A percentile compares a stretch with the other conserved stretches of the same genome.
Evolutionary conservation across 2,329 filamentous ascomycete genomes (phyloP).

Genomic region (Verruconis gallopava): DNA sequence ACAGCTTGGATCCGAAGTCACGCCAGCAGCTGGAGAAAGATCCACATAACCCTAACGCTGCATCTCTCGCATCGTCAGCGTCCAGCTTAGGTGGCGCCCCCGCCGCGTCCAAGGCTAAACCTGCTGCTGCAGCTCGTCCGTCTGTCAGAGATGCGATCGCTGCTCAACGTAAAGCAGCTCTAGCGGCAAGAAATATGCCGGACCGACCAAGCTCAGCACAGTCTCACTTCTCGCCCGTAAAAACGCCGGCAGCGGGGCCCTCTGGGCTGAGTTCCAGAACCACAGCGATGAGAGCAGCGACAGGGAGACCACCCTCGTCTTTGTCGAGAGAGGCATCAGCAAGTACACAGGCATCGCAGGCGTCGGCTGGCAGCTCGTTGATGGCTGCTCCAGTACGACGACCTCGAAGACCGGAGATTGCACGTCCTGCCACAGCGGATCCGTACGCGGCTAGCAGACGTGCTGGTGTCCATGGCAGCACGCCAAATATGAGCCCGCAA

Average conservation of each 20-base stretch:
- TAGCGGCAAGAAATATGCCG: slow-evolving; percentile 30
- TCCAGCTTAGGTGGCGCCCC: slow-evolving; percentile 29
- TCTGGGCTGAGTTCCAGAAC: slow-evolving; percentile 9
- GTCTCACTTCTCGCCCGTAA: slow-evolving; percentile 34
- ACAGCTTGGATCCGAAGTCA: slow-evolving; percentile 62
- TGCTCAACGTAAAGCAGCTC: slow-evolving; percentile 56
- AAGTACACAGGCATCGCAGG: slow-evolving; percentile 17
- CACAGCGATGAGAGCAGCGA: slow-evolving; percentile 16
- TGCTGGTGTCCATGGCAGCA: slow-evolving; percentile 25
- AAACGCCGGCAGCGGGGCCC: neutral
- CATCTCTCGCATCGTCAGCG: slow-evolving; percentile 34
- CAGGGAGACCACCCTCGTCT: slow-evolving; percentile 24
- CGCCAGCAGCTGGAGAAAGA: slow-evolving; percentile 74
- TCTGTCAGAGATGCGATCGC: slow-evolving; percentile 73
- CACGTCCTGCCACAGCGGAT: slow-evolving; percentile 41
- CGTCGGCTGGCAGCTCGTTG: slow-evolving; percentile 26
- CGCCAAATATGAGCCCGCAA: slow-evolving; percentile 34
- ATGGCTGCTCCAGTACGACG: slow-evolving; percentile 48
- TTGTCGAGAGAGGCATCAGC: slow-evolving; percentile 18
- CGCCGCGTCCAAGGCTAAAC: slow-evolving; percentile 33
- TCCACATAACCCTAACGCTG: slow-evolving; percentile 59
- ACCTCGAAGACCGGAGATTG: slow-evolving; percentile 32
- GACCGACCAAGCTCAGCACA: slow-evolving; percentile 46
- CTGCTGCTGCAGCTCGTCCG: slow-evolving; percentile 23
- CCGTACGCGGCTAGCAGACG: slow-evolving; percentile 31